A percentile compares a stretch with the other conserved stretches of the same genome.
phyloP scores from a whole-genome alignment of 2,329 filamentous ascomycete genomes.

The Xylariales sp. region DNA sequence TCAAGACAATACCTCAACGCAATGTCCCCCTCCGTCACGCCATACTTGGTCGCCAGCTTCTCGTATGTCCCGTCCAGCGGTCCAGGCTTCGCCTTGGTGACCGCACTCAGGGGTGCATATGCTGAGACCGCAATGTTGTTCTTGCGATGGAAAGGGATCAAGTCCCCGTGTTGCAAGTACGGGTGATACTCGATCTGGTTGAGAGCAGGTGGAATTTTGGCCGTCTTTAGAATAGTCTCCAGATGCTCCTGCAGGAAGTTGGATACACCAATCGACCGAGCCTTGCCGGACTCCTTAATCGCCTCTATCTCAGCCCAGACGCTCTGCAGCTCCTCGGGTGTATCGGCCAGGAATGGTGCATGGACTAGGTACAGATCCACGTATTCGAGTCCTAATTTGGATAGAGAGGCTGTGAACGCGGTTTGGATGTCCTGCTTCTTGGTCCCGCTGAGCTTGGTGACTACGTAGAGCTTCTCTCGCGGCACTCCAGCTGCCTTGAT shows the following conservation, averaged over 20 bases:
- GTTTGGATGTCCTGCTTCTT: slow-evolving; percentile 37
- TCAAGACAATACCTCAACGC: slow-evolving; percentile 58
- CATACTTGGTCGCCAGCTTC: slow-evolving; percentile 52
- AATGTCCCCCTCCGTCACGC: slow-evolving; percentile 50
- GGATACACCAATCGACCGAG: slow-evolving; percentile 69
- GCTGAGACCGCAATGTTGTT: slow-evolving; percentile 53
- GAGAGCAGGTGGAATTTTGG: slow-evolving; percentile 58
- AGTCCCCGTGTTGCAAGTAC: slow-evolving; percentile 61
- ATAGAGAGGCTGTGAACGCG: slow-evolving; percentile 55
- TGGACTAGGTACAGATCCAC: slow-evolving; percentile 68
- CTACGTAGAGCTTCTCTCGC: slow-evolving; percentile 64
- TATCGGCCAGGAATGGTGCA: slow-evolving; percentile 47
- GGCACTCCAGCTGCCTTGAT: slow-evolving; percentile 63
- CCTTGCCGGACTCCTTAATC: slow-evolving; percentile 62
- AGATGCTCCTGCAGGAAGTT: slow-evolving; percentile 62
- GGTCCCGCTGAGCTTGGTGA: slow-evolving; percentile 49
- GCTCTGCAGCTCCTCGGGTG: slow-evolving; percentile 49
- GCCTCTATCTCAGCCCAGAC: slow-evolving; percentile 59
- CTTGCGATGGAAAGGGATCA: slow-evolving; percentile 53
- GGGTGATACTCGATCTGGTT: slow-evolving; percentile 84
- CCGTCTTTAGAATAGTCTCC: slow-evolving; percentile 52
- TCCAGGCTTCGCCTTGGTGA: slow-evolving; percentile 41
- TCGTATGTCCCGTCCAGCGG: slow-evolving; percentile 49
- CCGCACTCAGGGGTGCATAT: slow-evolving; percentile 49
- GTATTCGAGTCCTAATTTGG: slow-evolving; percentile 64